Percentiles rank a stretch among this genome's conserved stretches.
phyloP scores from a whole-genome alignment of 345 rosid genomes.

The Durio zibethinus region DNA sequence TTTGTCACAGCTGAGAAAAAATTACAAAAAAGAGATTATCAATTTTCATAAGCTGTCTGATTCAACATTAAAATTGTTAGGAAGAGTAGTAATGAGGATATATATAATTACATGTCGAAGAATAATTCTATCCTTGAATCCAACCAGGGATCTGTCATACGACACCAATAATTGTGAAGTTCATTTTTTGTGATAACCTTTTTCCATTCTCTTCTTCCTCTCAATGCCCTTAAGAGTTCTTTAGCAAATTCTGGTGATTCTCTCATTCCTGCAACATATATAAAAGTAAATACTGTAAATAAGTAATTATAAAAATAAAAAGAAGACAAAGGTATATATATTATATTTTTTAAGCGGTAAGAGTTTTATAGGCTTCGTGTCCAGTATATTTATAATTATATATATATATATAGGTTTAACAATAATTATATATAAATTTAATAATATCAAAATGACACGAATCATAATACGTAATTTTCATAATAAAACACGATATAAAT shows the following conservation, averaged over 20 bases:
- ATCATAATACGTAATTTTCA: no score
- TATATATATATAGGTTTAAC: no score
- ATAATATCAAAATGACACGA: no score
- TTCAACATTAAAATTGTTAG: neutral
- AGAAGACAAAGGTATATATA: no score
- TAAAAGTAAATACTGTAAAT: neutral
- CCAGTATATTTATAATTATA: no score
- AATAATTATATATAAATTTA: no score
- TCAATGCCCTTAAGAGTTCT: conserved; percentile 43
- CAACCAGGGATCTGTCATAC: conserved; percentile 35
- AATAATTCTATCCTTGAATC: conserved; percentile 34
- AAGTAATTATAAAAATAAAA: no score
- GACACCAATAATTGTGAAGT: conserved; percentile 34
- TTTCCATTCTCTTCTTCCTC: conserved; percentile 31
- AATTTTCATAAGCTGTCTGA: neutral
- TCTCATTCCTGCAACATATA: conserved; percentile 33
- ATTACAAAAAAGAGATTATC: neutral
- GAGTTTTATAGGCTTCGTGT: no score
- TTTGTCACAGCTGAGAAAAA: conserved; percentile 36
- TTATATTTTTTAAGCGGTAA: no score
- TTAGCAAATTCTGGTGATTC: conserved; percentile 37
- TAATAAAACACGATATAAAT: no score
- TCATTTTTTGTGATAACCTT: conserved; percentile 33
- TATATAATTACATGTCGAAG: conserved; percentile 44
- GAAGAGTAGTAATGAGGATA: neutral